A percentile compares a stretch with the other conserved stretches of the same genome.
These are phyloP conservation scores for Alisma plantagoaquatica DNA, from an alignment of 106 monocot species.

Conservation along the genomic window DNA sequence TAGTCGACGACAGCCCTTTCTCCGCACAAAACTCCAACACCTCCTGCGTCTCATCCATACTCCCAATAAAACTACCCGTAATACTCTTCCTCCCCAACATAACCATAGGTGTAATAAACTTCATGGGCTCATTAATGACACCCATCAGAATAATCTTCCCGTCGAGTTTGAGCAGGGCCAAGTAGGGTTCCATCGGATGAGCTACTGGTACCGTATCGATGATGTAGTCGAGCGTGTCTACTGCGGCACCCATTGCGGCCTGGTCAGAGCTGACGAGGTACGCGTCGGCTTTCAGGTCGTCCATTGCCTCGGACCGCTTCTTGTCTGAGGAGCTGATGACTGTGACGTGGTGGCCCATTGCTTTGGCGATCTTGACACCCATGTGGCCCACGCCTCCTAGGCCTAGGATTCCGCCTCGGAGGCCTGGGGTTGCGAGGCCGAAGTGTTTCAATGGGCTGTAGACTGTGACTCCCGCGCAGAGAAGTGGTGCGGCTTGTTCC, in stretches of 20 bases:
- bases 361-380: slow-evolving; percentile 92
- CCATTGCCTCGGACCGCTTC: slow-evolving; percentile 74
- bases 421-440: slow-evolving; percentile 38
- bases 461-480: slow-evolving; percentile 89
- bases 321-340: slow-evolving; percentile 91
- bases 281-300: slow-evolving; percentile 70
- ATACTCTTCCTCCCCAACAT: slow-evolving; percentile 81
- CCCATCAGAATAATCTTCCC: slow-evolving; percentile 74
- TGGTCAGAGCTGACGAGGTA: slow-evolving; percentile 79
- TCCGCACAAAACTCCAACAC: slow-evolving; percentile 72
- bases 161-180: slow-evolving; percentile 63
- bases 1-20: slow-evolving; percentile 58
- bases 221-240: slow-evolving; percentile 76
- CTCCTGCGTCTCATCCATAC: slow-evolving; percentile 81
- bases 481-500: slow-evolving; percentile 88
- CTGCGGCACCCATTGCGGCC: slow-evolving; percentile 30
- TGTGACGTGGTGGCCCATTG: slow-evolving; percentile 93
- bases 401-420: slow-evolving; percentile 65
- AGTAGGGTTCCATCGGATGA: slow-evolving; percentile 84
- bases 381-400: slow-evolving; percentile 97
- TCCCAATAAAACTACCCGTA: slow-evolving; percentile 86
- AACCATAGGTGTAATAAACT: slow-evolving; percentile 66
- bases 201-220: slow-evolving; percentile 79
- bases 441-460: slow-evolving; percentile 89
- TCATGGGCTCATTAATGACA: slow-evolving; percentile 72